Percentiles rank a stretch among this genome's conserved stretches.
Evolutionary conservation across 371 early-diverging fungal genomes (phyloP).

Genomic region (Mortierella sp.): DNA sequence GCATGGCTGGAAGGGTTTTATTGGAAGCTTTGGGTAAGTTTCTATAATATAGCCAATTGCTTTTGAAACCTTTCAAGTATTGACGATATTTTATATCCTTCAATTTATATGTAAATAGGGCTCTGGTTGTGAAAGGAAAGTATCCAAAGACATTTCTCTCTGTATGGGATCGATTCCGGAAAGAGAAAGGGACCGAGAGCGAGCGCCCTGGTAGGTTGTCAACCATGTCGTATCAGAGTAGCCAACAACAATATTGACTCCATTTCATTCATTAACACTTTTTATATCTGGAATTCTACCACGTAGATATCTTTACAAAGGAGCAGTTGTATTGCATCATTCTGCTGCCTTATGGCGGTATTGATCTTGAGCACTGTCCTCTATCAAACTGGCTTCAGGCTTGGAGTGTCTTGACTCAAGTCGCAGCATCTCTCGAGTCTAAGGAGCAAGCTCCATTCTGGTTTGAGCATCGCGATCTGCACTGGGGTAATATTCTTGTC

Average conservation of each 20-base stretch:
- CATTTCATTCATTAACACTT: too few species aligned
- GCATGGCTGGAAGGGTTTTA: slow-evolving; percentile 54
- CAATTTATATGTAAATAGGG: slow-evolving; percentile 7
- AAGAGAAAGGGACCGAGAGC: slow-evolving; percentile 73
- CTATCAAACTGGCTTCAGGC: slow-evolving; percentile 69
- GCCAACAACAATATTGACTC: background rate
- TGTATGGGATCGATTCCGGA: slow-evolving; percentile 78
- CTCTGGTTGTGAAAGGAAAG: slow-evolving; percentile 40
- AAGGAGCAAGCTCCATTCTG: slow-evolving; percentile 69
- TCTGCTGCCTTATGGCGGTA: slow-evolving; percentile 78
- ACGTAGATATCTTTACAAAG: slow-evolving; percentile 46
- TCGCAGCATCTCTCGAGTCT: slow-evolving; percentile 68
- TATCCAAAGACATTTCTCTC: slow-evolving; percentile 70
- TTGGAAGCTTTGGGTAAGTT: slow-evolving; percentile 52
- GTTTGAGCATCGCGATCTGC: slow-evolving; percentile 91
- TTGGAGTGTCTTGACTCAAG: slow-evolving; percentile 67
- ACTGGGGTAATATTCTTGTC: slow-evolving; percentile 92
- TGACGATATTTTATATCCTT: background rate
- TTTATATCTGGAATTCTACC: background rate
- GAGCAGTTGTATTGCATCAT: slow-evolving; percentile 79
- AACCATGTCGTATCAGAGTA: background rate
- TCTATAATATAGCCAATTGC: background rate
- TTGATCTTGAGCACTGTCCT: slow-evolving; percentile 69
- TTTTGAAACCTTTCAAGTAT: too few species aligned
- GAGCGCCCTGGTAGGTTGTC: slow-evolving; percentile 63